Base-by-base conservation (phyloP, 495 filamentous ascomycete genomes). In the Diplogelasinospora grovesii region DNA sequence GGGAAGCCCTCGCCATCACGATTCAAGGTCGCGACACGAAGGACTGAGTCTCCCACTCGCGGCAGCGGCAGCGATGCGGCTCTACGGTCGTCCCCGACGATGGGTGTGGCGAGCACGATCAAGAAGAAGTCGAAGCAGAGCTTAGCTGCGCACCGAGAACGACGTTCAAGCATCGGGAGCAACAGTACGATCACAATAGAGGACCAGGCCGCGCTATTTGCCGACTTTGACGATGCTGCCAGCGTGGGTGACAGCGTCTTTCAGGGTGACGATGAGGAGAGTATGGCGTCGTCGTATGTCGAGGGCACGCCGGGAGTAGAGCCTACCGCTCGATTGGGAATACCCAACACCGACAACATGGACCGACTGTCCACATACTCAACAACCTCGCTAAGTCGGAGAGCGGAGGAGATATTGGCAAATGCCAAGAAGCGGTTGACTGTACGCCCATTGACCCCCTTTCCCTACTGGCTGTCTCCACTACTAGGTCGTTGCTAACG, bases 391-490 rank as follows among this genome's bases (percentile, higher is more conserved):
- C 57, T 95, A 56, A 92, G 85, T 54, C 81, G 79, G 44, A 73
- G 86, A 52, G 89, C 89, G 8, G 89, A 95, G 58, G 68, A 85
- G 43, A 95, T 95, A 56, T 68, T 95, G 29, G 85, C 86, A 24
- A 93, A 93, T 64, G 89, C 89, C 21, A 95, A 95, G 64, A 81
- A 77, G 59, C 73, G 88, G 49, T 65, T 95, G 28, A 87, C 84
- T 61, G 89, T 95, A 71, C 61, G 85, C 62, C 34, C 38, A 4
- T 38, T 19, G 16, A 16, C 18, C 26, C 3, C 14, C 14, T 30
- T 19, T 13, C 20, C 8, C 30, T 23, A 8, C 18, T 22, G 18
- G 14, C 31, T 11, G 24, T 29, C 41, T 23, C 36, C 23, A 14
- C 23, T 36, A 9, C 10, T 11, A 9, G 7, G 20, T 31, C 27